A percentile compares a stretch with the other conserved stretches of the same genome.
These are phyloP conservation scores for Chaetomium sp. DNA, from an alignment of 2,329 filamentous ascomycete species.

Conservation along the genomic window DNA sequence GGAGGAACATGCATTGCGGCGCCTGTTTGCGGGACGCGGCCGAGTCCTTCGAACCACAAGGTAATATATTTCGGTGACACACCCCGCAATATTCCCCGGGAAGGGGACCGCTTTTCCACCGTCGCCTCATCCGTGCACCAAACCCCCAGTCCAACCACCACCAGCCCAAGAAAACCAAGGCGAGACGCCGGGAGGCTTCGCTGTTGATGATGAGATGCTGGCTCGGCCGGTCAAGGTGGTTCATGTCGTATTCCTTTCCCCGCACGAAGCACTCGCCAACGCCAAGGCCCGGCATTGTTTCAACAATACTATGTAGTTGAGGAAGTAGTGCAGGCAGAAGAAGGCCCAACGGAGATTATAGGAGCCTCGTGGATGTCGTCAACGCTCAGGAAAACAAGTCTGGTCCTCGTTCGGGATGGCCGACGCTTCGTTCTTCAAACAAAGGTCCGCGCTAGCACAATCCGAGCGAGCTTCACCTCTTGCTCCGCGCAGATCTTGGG, in stretches of 20 bases:
- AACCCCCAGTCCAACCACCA: slow-evolving; percentile 1
- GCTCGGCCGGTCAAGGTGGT: no score
- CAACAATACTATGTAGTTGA: slow-evolving; percentile 12
- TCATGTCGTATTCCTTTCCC: not conserved
- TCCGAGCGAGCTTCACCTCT: not conserved
- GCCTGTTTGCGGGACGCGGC: slow-evolving; percentile 6
- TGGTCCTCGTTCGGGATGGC: no score
- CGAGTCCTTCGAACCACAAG: not conserved
- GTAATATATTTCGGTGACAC: not conserved
- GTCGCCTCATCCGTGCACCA: not conserved
- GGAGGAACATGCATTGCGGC: slow-evolving; percentile 8
- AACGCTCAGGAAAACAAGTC: no score
- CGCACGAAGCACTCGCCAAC: slow-evolving; percentile 12
- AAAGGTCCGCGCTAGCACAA: not conserved
- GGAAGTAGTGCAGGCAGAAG: not conserved
- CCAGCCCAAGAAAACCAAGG: slow-evolving; percentile 7
- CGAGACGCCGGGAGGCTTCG: slow-evolving; percentile 14
- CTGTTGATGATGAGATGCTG: slow-evolving; percentile 16
- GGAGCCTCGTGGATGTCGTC: no score
- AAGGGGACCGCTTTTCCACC: slow-evolving; percentile 26
- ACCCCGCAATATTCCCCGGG: slow-evolving; percentile 20
- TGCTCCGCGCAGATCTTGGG: not conserved
- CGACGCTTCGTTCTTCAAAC: not conserved
- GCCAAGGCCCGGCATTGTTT: slow-evolving; percentile 23
- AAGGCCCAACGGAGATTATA: no score